Evolutionary conservation across 805 yeast species (phyloP), one percentile per base, ranked within the genome.

Genomic region (Saccharomycopsis fermentans): DNA sequence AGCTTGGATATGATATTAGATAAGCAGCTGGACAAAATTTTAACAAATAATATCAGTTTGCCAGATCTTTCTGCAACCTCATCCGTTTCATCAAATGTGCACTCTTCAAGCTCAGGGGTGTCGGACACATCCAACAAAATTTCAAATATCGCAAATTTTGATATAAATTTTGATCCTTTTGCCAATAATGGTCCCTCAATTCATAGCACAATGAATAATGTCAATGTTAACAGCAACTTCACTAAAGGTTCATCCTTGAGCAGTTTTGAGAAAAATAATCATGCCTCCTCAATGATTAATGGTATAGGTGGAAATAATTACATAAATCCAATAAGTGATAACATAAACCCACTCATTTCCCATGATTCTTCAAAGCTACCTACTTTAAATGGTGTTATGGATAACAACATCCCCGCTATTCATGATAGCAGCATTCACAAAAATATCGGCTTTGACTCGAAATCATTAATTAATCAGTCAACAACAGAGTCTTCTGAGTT

Each of bases 1-100:
- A 43, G 29, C n/a, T 43, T 43, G 50, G 50, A 43, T 43, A 43
- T 43, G 50, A 43, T 43, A 43, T 43, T 43, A 8, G 50, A 43
- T 24, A 43, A 43, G 17, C 50, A 43, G 9, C 50, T 21, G 50
- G 50, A 43, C 5, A 43, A 43, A 43, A 24, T 43, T 21, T 29
- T 8, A 29, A 9, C 50, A 21, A 43, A 43, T 12, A 43, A 43
- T 43, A 21, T 43, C 4, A 43, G 50, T 21, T 24, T 43, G 5
- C 50, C 50, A 24, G 50, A 43, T 43, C 29, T 43, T 43, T 43
- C 50, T 43, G 17, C 29, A 3, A 29, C 50, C n/a, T 43, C 50
- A 24, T 43, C 50, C 27, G 24, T 43, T 43, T 43, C 50, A 21
- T 43, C 50, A 43, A 43, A 43, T 19, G 12, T 43, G 9, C 50